These are phyloP conservation scores for Sistotremastrum niveocremeum DNA, from an alignment of 768 basidiomycete genomes.

Conservation along the genomic window DNA sequence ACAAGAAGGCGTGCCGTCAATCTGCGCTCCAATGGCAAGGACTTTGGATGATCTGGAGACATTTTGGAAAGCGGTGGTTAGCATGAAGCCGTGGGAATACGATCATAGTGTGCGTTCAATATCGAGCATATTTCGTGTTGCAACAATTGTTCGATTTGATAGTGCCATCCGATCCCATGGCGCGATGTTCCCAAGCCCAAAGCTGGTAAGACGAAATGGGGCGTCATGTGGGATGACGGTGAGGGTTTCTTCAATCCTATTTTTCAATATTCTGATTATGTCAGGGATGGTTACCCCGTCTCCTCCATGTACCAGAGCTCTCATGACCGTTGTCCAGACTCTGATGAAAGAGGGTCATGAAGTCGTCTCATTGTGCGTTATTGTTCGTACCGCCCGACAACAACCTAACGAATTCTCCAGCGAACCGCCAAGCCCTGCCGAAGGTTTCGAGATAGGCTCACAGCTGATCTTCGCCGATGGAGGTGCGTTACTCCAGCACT, in stretches of 20 bases:
- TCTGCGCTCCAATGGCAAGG: slow-evolving; percentile 47
- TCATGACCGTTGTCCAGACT: slow-evolving; percentile 30
- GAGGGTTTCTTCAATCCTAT: slow-evolving; percentile 4
- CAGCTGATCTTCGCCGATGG: slow-evolving; percentile 40
- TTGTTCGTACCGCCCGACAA: no score
- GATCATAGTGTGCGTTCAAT: slow-evolving; percentile 32
- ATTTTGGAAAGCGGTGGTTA: slow-evolving; percentile 50
- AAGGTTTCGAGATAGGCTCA: slow-evolving; percentile 37
- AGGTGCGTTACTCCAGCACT: no score
- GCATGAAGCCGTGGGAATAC: slow-evolving; percentile 52
- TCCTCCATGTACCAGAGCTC: slow-evolving; percentile 44
- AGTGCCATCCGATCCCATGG: slow-evolving; percentile 25
- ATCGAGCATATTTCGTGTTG: not conserved
- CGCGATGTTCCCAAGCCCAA: slow-evolving; percentile 24
- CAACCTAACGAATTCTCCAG: slow-evolving; percentile 14
- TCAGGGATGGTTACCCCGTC: slow-evolving; percentile 45
- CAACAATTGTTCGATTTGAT: not conserved
- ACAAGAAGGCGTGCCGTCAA: slow-evolving; percentile 39
- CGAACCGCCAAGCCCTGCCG: slow-evolving; percentile 33
- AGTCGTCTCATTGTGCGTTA: slow-evolving; percentile 36
- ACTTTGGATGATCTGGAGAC: slow-evolving; percentile 50
- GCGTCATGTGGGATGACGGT: slow-evolving; percentile 55
- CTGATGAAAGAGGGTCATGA: slow-evolving; percentile 35
- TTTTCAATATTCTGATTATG: no score
- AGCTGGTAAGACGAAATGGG: slow-evolving; percentile 45